A percentile compares a stretch with the other conserved stretches of the same genome.
Evolutionary conservation across 306 rosid genomes (phyloP).

Genomic region (Leucaena leucocephala): DNA sequence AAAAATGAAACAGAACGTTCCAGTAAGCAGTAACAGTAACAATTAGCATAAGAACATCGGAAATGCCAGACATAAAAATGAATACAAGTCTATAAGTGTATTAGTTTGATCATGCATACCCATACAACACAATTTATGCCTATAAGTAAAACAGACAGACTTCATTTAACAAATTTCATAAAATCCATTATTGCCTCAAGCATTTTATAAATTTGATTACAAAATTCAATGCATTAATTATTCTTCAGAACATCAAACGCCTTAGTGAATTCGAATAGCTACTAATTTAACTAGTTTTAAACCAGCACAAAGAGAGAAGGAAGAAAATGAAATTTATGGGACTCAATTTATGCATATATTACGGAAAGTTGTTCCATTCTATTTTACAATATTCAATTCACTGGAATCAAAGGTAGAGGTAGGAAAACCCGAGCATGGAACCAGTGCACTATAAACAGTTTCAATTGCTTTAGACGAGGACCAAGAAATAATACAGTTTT

Average conservation of each 20-base stretch:
- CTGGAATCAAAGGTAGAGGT: neutral
- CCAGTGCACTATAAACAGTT: neutral
- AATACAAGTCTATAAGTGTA: neutral
- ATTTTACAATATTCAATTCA: neutral
- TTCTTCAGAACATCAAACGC: too few species aligned
- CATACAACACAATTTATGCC: neutral
- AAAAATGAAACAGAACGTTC: neutral
- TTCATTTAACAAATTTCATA: too few species aligned
- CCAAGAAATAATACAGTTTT: neutral
- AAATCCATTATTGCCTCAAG: too few species aligned
- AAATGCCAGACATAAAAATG: too few species aligned
- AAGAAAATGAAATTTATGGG: too few species aligned
- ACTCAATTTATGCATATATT: too few species aligned
- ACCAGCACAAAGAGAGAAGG: too few species aligned
- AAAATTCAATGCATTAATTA: too few species aligned
- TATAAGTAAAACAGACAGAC: too few species aligned
- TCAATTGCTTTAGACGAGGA: neutral
- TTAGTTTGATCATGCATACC: neutral
- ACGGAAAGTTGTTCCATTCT: neutral
- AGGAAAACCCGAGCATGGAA: neutral
- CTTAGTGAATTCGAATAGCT: too few species aligned
- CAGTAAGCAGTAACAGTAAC: neutral
- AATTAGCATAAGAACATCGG: neutral
- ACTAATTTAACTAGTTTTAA: too few species aligned
- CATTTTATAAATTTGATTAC: too few species aligned